phyloP scores from a whole-genome alignment of 495 filamentous ascomycete species.

The Aspergillus incahuasiensis region DNA sequence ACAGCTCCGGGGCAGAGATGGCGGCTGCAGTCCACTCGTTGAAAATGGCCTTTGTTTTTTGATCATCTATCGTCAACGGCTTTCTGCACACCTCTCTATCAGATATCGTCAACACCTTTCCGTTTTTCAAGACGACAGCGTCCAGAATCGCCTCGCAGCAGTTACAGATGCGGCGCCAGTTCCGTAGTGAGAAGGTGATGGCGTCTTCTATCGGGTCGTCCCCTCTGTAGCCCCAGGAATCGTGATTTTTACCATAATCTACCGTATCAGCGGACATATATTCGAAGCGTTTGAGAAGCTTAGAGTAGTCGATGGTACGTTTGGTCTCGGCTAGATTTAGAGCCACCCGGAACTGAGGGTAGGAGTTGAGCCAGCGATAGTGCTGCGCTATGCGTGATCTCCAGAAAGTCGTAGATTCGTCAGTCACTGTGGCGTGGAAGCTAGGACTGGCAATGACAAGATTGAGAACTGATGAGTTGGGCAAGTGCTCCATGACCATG shows the following conservation, averaged over 20 bases:
- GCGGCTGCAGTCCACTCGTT: too few relatives aligned
- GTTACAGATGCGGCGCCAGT: constrained; percentile 1
- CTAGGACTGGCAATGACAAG: neutral
- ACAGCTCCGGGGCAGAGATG: too few relatives aligned
- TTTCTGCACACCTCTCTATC: too few relatives aligned
- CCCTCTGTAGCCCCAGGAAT: too few relatives aligned
- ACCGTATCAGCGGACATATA: neutral
- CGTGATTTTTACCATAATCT: too few relatives aligned
- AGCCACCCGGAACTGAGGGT: neutral
- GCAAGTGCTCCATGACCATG: neutral
- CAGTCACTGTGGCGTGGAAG: neutral
- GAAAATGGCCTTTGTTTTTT: too few relatives aligned
- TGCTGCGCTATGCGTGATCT: neutral
- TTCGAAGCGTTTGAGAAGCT: neutral
- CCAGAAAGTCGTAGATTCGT: neutral
- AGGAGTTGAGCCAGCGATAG: neutral
- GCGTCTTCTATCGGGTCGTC: too few relatives aligned
- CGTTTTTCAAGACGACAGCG: neutral
- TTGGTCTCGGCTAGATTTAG: neutral
- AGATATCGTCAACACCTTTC: too few relatives aligned
- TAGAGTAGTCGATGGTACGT: neutral
- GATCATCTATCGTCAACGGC: too few relatives aligned
- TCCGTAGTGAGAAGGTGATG: neutral
- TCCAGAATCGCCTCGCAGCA: constrained; percentile 3
- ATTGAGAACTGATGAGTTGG: neutral